Base-by-base conservation (phyloP, 2,329 filamentous ascomycete species). In the Lizonia empirigonia region DNA sequence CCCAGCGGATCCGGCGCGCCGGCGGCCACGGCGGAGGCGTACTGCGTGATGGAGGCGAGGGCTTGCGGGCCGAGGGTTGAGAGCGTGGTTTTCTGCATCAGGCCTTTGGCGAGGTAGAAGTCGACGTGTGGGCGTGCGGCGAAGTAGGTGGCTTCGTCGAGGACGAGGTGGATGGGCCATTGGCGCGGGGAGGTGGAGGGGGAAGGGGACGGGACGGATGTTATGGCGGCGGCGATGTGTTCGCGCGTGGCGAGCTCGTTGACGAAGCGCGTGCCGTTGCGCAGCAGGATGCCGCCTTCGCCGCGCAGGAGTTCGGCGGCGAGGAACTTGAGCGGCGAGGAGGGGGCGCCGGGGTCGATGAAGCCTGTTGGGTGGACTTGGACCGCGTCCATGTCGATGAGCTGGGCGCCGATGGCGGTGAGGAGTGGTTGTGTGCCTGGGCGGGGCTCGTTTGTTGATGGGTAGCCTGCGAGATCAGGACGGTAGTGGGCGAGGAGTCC, bases 291-390 rank as follows among this genome's bases (percentile, higher is more conserved):
- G 0, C 84, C 85, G 0, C 85, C 85, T 60, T 87, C 84, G 0
- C 84, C 85, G 3, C 85, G 74, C 20, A 88, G 73, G 50, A 85
- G 76, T 67, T 88, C 85, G 0, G 85, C 85, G 0, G 84, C 84
- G 4, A 87, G 78, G 59, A 87, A 83, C 68, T 87, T 87, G 38
- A 84, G 77, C 26, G 70, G 69, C 0, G 77, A 75, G 1, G 57
- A 58, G 0, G 74, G 70, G 24, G 77, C 75, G 1, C 75, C 73
- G 0, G 80, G 79, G 55, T 86, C 83, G 5, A 87, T 74, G 60
- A 88, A 87, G 0, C 83, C 83, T 0, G 85, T 86, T 2, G 85
- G 85, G 56, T 88, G 85, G 4, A 87, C 77, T 66, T 88, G 85
- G 2, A 88, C 83, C 15, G 69, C 60, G 0, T 77, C 73, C 77